A percentile compares a stretch with the other conserved stretches of the same genome.
Evolutionary conservation across 2,329 filamentous ascomycete genomes (phyloP).

Genomic region (Colletotrichum shisoi): DNA sequence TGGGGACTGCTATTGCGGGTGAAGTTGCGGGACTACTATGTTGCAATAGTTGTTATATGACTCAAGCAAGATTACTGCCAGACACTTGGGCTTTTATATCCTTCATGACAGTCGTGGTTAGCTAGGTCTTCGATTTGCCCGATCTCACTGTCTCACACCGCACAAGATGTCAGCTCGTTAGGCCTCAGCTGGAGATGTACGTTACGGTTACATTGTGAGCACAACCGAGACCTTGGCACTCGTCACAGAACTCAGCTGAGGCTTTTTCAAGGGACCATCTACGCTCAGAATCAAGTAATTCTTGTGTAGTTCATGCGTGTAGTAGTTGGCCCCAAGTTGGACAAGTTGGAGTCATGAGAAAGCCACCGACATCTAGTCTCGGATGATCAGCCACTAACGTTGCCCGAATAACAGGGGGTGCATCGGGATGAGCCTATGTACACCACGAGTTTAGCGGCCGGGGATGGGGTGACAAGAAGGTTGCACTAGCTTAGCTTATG

Average conservation of each 20-base stretch:
- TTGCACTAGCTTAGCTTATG: not conserved
- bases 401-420: not conserved
- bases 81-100: not conserved
- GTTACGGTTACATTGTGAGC: not conserved
- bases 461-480: not conserved
- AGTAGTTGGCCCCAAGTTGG: too few relatives aligned
- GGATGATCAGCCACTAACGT: not conserved
- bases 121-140: not conserved
- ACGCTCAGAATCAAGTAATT: not conserved
- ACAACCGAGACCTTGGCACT: not conserved
- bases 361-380: conserved; percentile 1
- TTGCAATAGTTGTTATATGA: not conserved
- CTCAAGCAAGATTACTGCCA: accelerated
- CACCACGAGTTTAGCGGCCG: too few relatives aligned
- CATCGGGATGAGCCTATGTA: too few relatives aligned
- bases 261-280: not conserved
- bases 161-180: not conserved
- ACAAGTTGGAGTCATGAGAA: not conserved
- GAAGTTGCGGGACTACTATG: not conserved
- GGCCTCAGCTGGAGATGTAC: not conserved
- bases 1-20: not conserved
- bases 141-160: not conserved
- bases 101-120: too few relatives aligned
- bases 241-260: conserved; percentile 3
- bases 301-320: not conserved